A percentile compares a stretch with the other conserved stretches of the same genome.
Evolutionary conservation across 768 basidiomycete species (phyloP).

Genomic region (Mycena rebaudengoi): DNA sequence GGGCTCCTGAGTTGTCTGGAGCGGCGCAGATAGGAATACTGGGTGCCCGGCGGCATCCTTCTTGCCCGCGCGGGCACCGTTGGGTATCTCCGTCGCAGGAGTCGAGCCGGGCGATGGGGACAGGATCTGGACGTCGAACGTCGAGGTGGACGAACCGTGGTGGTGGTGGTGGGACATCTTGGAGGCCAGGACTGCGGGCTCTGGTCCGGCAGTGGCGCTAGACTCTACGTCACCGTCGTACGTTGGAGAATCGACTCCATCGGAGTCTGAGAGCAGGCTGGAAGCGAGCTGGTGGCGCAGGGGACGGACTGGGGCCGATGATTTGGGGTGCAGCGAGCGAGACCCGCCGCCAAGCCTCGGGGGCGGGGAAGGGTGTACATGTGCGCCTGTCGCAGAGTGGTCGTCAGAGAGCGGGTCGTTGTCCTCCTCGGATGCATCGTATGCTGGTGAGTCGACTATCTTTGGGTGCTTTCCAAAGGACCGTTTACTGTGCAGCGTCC

Average conservation of each 20-base stretch:
- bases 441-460: constrained; percentile 74
- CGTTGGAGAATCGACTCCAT: constrained; percentile 84
- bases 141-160: constrained; percentile 61
- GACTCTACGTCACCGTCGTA: constrained; percentile 93
- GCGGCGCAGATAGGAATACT: constrained; percentile 17
- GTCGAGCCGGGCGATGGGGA: constrained; percentile 8
- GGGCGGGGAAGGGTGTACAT: neutral
- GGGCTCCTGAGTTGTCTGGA: constrained; percentile 42
- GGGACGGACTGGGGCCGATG: constrained; percentile 33
- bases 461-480: constrained; percentile 77
- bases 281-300: constrained; percentile 61
- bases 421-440: constrained; percentile 90
- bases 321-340: constrained; percentile 44
- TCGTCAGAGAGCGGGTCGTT: constrained; percentile 89
- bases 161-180: constrained; percentile 29
- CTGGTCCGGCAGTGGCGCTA: constrained; percentile 67
- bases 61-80: constrained; percentile 4
- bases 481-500: constrained; percentile 64
- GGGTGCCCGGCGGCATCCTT: constrained; percentile 16
- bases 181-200: constrained; percentile 43
- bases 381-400: constrained; percentile 12
- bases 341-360: constrained; percentile 12
- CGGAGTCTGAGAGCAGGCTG: constrained; percentile 70
- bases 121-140: constrained; percentile 53
- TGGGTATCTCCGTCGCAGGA: neutral